Percentiles rank a stretch among this genome's conserved stretches.
Evolutionary conservation across 2,329 filamentous ascomycete species (phyloP).

Genomic region (Diaporthe citrichinensis): DNA sequence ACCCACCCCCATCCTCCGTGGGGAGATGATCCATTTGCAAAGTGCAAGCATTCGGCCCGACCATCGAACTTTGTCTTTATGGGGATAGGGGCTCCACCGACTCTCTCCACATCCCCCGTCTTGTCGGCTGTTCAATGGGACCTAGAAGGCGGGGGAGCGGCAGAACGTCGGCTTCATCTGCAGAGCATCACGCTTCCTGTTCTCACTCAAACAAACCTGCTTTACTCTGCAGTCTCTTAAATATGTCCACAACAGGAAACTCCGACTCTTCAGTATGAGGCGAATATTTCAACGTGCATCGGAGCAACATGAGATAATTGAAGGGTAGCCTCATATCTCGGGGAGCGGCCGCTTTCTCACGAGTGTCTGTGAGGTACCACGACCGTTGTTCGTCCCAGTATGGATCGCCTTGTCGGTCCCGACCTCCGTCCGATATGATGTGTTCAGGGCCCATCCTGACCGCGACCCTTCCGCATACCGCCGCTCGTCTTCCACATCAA

Average conservation of each 20-base stretch:
- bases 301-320: background rate
- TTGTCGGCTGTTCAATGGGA: conserved; percentile 2
- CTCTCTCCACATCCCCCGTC: background rate
- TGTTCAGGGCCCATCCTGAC: background rate
- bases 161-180: conserved; percentile 7
- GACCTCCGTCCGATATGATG: background rate
- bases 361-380: background rate
- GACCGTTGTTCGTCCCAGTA: background rate
- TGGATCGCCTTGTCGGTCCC: background rate
- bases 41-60: conserved; percentile 32
- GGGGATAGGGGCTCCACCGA: background rate
- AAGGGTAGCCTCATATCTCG: background rate
- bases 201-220: background rate
- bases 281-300: background rate
- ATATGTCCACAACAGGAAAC: background rate
- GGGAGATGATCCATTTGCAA: conserved; percentile 17
- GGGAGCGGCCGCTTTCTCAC: background rate
- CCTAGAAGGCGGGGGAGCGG: conserved; percentile 7
- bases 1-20: conserved; percentile 26
- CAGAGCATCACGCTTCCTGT: conserved; percentile 2
- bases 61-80: conserved; percentile 7
- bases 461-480: background rate
- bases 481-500: background rate
- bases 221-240: background rate
- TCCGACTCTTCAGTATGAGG: background rate